Conservation (phyloP, 768 basidiomycete genomes). For the Epithele typhae region DNA sequence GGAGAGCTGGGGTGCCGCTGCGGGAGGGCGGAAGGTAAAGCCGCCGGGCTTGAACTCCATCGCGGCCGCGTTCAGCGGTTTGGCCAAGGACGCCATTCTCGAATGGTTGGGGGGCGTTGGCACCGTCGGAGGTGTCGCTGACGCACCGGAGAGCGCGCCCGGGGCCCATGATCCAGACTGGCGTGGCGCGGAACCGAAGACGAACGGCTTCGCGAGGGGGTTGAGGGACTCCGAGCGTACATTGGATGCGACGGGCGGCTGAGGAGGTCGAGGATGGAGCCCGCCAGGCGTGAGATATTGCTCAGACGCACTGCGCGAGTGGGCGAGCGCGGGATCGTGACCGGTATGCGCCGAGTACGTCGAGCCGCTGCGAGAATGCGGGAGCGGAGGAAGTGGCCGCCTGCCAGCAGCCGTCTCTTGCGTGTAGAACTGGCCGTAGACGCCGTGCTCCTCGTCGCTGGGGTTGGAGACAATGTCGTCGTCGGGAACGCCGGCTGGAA, state of each 20-base stretch:
- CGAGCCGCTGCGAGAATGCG: slow-evolving; percentile 64
- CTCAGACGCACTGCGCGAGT: slow-evolving; percentile 50
- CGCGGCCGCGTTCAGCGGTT: slow-evolving; percentile 75
- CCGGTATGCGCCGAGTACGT: slow-evolving; percentile 42
- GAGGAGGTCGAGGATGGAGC: slow-evolving; percentile 17
- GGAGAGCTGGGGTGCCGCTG: slow-evolving; percentile 59
- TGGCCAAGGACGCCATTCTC: slow-evolving; percentile 47
- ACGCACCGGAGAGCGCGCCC: slow-evolving; percentile 22
- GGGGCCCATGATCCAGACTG: slow-evolving; percentile 32
- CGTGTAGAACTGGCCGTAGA: slow-evolving; percentile 19
- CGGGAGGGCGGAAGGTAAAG: slow-evolving; percentile 75
- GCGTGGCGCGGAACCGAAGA: slow-evolving; percentile 57
- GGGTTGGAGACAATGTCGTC: slow-evolving; percentile 84
- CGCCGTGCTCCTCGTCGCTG: slow-evolving; percentile 65
- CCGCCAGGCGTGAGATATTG: slow-evolving; percentile 33
- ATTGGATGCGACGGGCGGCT: slow-evolving; percentile 7
- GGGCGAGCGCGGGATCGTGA: slow-evolving; percentile 59
- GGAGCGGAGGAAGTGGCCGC: slow-evolving; percentile 54
- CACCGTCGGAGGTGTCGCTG: slow-evolving; percentile 4
- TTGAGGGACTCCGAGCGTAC: slow-evolving; percentile 45
- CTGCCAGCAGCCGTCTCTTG: slow-evolving; percentile 34
- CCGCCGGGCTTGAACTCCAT: slow-evolving; percentile 75
- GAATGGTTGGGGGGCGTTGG: slow-evolving; percentile 35
- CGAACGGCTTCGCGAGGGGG: slow-evolving; percentile 80
- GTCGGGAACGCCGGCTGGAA: slow-evolving; percentile 23